These are phyloP conservation scores for Gossypium sturtianum DNA, from an alignment of 345 rosid species.

Conservation along the genomic window DNA sequence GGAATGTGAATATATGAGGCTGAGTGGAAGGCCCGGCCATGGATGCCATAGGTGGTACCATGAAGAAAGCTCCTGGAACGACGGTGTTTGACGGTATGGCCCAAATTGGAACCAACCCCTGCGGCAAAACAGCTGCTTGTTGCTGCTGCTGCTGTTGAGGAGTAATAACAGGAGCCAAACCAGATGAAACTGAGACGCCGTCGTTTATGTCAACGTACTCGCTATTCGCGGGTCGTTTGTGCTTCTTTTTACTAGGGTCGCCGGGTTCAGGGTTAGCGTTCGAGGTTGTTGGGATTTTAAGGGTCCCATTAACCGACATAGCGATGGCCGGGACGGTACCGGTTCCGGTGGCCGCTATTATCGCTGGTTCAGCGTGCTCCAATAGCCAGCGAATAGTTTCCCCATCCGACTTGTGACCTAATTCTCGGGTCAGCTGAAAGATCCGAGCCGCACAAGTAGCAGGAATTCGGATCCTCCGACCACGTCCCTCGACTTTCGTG, in stretches of 20 bases:
- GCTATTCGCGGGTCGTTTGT: conserved; percentile 66
- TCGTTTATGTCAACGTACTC: conserved; percentile 65
- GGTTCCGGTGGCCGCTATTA: conserved; percentile 83
- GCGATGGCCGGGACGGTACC: conserved; percentile 94
- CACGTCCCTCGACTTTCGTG: conserved; percentile 90
- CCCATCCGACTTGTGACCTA: conserved; percentile 88
- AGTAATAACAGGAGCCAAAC: conserved; percentile 43
- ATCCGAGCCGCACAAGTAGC: conserved; percentile 92
- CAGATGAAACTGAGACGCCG: conserved; percentile 38
- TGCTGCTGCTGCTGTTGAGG: conserved; percentile 7
- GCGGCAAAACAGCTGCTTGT: conserved; percentile 26
- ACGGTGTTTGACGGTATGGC: conserved; percentile 66
- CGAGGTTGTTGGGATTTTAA: conserved; percentile 73
- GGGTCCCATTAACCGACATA: conserved; percentile 80
- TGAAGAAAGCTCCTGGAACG: conserved; percentile 55
- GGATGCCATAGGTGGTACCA: conserved; percentile 47
- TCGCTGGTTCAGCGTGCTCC: conserved; percentile 83
- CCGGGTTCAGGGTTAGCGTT: conserved; percentile 32
- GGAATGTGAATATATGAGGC: conserved; percentile 57
- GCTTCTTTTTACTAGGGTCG: conserved; percentile 53
- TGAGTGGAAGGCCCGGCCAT: conserved; percentile 35
- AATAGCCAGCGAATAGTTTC: conserved; percentile 88
- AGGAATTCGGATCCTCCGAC: conserved; percentile 94
- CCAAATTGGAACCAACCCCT: conserved; percentile 80
- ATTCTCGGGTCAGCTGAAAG: conserved; percentile 78